Conservation (phyloP, 768 basidiomycete species). For the Leucosporidium creatinivorum region DNA sequence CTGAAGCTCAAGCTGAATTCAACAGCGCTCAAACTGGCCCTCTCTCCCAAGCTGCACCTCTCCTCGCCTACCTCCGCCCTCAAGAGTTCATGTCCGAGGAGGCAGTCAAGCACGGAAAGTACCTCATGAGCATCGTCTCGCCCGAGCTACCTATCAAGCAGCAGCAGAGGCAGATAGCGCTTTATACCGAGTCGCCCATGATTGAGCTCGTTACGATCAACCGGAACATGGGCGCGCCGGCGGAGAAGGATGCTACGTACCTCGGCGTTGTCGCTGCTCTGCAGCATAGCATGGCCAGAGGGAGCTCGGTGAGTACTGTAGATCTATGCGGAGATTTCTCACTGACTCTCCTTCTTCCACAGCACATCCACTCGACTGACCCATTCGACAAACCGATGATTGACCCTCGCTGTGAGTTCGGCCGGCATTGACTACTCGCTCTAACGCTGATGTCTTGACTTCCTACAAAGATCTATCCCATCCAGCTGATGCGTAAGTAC, state of each 20-base stretch:
- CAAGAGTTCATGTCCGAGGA: not conserved
- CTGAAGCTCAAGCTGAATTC: slow-evolving; percentile 10
- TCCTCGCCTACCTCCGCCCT: slow-evolving; percentile 17
- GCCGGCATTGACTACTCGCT: too few species aligned
- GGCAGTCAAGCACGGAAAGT: not conserved
- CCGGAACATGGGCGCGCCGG: slow-evolving; percentile 1
- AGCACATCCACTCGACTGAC: too few species aligned
- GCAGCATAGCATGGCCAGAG: slow-evolving; percentile 23
- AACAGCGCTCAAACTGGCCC: slow-evolving; percentile 6
- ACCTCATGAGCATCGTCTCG: slow-evolving; percentile 1
- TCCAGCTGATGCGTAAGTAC: not conserved
- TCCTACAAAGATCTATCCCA: not conserved
- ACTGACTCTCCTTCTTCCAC: too few species aligned
- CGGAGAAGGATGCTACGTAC: slow-evolving; percentile 45
- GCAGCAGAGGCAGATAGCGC: not conserved
- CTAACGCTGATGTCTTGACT: too few species aligned
- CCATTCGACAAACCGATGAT: too few species aligned
- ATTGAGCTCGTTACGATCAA: slow-evolving; percentile 23
- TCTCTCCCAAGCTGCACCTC: slow-evolving; percentile 14
- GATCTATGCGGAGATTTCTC: too few species aligned
- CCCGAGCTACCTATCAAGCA: slow-evolving; percentile 3
- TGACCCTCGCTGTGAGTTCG: too few species aligned
- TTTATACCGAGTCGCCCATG: slow-evolving; percentile 6
- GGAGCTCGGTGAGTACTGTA: slow-evolving; percentile 10
- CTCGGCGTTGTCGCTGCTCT: slow-evolving; percentile 39